Conservation (phyloP, 306 rosid genomes). For the Vigna radiata region DNA sequence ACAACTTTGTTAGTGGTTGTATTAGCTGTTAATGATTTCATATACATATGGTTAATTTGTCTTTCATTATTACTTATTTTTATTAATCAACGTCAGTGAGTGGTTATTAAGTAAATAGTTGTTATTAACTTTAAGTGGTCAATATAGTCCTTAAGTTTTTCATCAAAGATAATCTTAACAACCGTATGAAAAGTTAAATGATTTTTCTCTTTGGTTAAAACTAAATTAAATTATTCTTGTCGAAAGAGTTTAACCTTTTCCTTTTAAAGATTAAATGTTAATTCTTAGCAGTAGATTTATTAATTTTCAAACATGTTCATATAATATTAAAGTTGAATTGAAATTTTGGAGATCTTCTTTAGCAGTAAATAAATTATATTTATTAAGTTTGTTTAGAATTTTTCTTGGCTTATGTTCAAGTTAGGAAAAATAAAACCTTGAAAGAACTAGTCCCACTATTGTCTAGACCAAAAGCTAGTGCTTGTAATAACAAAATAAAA, state of each 20-base stretch:
- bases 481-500: not conserved
- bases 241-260: not conserved
- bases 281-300: not conserved
- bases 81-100: not conserved
- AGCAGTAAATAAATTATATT: not conserved
- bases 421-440: not conserved
- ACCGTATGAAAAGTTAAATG: not conserved
- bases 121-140: not conserved
- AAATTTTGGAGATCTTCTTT: not conserved
- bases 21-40: conserved; percentile 1
- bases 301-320: not conserved
- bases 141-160: not conserved
- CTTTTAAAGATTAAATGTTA: not conserved
- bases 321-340: not conserved
- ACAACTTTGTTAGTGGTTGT: not conserved
- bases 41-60: not conserved
- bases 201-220: not conserved
- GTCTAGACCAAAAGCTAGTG: not conserved
- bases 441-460: not conserved
- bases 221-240: not conserved
- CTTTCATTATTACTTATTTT: not conserved
- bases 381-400: not conserved
- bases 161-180: not conserved
- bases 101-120: not conserved
- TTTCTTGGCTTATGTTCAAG: not conserved